Conservation (phyloP, 2,329 filamentous ascomycete genomes). For the Neofusicoccum ribis region DNA sequence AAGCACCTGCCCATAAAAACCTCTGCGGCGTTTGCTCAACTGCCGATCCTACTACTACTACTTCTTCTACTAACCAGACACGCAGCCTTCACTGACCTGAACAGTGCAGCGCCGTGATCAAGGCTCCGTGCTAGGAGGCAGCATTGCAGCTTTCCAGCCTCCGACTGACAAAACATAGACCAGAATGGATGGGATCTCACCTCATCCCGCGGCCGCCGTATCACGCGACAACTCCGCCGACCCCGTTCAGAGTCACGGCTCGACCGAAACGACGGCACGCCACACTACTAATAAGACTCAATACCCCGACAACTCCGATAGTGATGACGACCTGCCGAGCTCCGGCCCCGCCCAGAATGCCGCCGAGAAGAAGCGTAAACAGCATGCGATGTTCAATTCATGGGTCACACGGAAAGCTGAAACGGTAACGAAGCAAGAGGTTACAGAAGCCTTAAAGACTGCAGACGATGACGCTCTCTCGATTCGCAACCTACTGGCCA, state of each 20-base stretch:
- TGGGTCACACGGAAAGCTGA: conserved; percentile 47
- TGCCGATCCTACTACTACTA: not conserved
- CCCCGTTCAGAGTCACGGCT: too few species aligned
- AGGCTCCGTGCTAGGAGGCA: not conserved
- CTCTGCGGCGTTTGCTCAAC: not conserved
- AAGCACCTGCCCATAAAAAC: not conserved
- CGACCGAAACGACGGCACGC: not conserved
- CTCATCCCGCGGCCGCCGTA: too few species aligned
- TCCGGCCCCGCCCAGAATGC: conserved; percentile 30
- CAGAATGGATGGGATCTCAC: too few species aligned
- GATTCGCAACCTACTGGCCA: conserved; percentile 54
- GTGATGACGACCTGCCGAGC: conserved; percentile 23
- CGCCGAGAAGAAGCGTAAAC: conserved; percentile 40
- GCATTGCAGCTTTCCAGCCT: too few species aligned
- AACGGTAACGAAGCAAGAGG: conserved; percentile 42
- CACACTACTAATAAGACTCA: not conserved
- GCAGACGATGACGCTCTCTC: conserved; percentile 52
- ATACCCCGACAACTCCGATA: conserved; percentile 29
- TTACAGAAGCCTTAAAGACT: conserved; percentile 27
- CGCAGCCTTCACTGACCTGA: not conserved
- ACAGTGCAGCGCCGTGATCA: not conserved
- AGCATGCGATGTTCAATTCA: conserved; percentile 44
- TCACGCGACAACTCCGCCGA: too few species aligned
- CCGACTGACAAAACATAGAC: too few species aligned
- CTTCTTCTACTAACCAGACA: not conserved